Base-by-base conservation (phyloP, 2,329 filamentous ascomycete species). In the Paecilomyces sp. region DNA sequence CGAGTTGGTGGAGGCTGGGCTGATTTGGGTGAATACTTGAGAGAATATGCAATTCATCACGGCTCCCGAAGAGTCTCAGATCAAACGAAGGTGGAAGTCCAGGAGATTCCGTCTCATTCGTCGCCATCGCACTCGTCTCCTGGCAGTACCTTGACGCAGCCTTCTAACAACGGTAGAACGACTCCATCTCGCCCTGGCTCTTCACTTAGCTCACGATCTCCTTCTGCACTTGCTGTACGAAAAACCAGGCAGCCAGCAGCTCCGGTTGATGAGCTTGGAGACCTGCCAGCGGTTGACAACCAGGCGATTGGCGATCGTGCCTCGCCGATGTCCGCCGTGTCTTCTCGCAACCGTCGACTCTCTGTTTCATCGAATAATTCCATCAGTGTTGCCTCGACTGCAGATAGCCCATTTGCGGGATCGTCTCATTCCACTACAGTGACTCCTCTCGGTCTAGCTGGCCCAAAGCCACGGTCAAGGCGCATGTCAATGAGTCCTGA, bases 1-100 rank as follows among this genome's bases (percentile, higher is more conserved):
- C 89, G 94, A 36, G 93, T 99, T 12, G 94, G 94, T 12, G 94
- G 94, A 61, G 94, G 94, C n/a, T 99, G 94, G 94, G 92, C 92
- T 13, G 94, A 99, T 74, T 80, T 99, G 22, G 93, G 90, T 41
- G 94, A 97, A 74, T 99, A 97, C 70, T 82, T 99, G 51, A 89
- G 92, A 66, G 91, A 96, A 73, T 99, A 97, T 68, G 92, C 92
- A 7, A 86, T 87, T 61, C 94, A 99, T 71, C 94, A 99, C 72
- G 90, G 90, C 52, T 87, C 90, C n/a, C 86, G 84, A 53, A 80
- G 83, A 31, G 80, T 83, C 22, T 81, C 79, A 30, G 83, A 85
- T 41, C 79, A 47, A 47, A 15, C 79, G 12, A 78, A 77, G 36
- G 78, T 86, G 13, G 83, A 87, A 64, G 78, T 86, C 15, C 76